Conservation (phyloP, 768 basidiomycete species). For the Naganishia vaughanmartiniae region DNA sequence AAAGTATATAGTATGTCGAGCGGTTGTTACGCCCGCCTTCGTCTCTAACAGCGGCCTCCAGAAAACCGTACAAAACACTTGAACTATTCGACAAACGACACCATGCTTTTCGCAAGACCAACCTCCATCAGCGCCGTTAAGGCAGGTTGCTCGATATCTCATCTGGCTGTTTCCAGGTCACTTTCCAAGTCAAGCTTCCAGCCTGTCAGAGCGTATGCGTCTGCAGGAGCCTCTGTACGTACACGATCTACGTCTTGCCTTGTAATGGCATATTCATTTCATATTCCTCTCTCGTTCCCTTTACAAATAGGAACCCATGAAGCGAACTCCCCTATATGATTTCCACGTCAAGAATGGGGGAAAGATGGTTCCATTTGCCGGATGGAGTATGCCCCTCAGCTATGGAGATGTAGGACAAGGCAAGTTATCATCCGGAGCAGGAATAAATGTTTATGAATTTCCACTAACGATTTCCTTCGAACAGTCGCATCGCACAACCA, state of each 20-base stretch:
- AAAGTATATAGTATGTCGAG: not conserved
- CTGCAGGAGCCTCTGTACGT: slow-evolving; percentile 10
- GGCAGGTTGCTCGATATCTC: not conserved
- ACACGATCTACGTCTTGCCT: not conserved
- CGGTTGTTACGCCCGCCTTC: not conserved
- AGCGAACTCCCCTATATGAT: slow-evolving; percentile 76
- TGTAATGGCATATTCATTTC: not conserved
- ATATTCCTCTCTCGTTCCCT: not conserved
- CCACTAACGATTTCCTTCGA: not conserved
- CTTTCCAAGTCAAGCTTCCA: not conserved
- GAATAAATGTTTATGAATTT: not conserved
- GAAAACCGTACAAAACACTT: not conserved
- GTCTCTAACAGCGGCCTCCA: not conserved
- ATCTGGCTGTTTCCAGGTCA: not conserved
- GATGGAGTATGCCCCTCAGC: slow-evolving; percentile 86
- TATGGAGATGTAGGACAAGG: slow-evolving; percentile 82
- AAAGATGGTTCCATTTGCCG: slow-evolving; percentile 96
- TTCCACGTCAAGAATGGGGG: slow-evolving; percentile 75
- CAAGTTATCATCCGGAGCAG: slow-evolving; percentile 47
- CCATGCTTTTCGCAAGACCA: slow-evolving; percentile 11
- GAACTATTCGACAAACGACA: not conserved
- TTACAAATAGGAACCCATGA: slow-evolving; percentile 52
- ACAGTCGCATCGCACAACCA: slow-evolving; percentile 86
- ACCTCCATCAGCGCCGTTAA: slow-evolving; percentile 18
- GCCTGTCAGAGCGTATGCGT: not conserved